Percentiles rank a stretch among this genome's conserved stretches.
Conservation (phyloP, 1,284 basidiomycete genomes). For the Bondarzewia mesenterica region DNA sequence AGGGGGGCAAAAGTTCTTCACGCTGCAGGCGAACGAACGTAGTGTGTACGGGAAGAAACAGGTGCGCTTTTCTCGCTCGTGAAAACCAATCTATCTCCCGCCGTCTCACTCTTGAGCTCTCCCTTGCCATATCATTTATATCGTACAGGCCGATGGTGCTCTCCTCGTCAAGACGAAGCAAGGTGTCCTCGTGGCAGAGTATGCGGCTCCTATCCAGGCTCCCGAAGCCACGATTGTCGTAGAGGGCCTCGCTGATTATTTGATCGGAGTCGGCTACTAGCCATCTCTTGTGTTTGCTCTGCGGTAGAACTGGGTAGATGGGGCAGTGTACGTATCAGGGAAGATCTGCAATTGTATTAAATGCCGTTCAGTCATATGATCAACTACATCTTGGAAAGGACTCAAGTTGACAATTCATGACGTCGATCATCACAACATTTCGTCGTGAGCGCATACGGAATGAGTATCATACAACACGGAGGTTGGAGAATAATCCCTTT, state of each 20-base stretch:
- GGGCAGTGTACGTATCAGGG: constrained; percentile 3
- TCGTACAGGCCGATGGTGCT: constrained; percentile 66
- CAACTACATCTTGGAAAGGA: not conserved
- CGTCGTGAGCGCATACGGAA: too few species aligned
- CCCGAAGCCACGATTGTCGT: constrained; percentile 69
- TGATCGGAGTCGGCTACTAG: constrained; percentile 59
- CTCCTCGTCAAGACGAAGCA: constrained; percentile 85
- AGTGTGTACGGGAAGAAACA: constrained; percentile 78
- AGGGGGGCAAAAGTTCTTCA: constrained; percentile 77
- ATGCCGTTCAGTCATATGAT: not conserved
- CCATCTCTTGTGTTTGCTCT: constrained; percentile 3
- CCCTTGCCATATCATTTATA: not conserved
- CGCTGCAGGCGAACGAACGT: constrained; percentile 47
- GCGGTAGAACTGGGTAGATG: constrained; percentile 1
- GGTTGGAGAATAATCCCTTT: too few species aligned
- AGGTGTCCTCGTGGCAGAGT: constrained; percentile 80
- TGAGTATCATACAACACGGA: too few species aligned
- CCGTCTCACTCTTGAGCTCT: not conserved
- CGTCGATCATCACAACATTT: not conserved
- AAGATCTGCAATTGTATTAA: constrained; percentile 2
- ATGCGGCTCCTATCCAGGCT: constrained; percentile 64
- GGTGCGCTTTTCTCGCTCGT: constrained; percentile 36
- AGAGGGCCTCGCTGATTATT: constrained; percentile 74
- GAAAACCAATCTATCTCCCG: not conserved
- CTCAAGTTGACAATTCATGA: not conserved